These are phyloP conservation scores for Pleurotus eryngii DNA, from an alignment of 768 basidiomycete species.

Conservation along the genomic window DNA sequence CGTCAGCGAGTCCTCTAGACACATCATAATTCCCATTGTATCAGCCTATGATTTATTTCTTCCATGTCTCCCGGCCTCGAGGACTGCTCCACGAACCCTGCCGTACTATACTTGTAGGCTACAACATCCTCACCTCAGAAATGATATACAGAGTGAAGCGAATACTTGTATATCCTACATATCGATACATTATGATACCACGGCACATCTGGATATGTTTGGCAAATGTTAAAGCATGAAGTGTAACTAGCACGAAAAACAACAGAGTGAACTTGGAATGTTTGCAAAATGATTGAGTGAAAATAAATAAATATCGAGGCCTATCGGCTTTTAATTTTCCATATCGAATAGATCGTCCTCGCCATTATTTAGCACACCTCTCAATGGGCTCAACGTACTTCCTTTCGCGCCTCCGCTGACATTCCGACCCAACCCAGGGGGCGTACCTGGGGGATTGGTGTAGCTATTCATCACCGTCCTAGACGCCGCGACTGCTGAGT, in stretches of 20 bases:
- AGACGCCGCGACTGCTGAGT: neutral
- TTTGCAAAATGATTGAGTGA: neutral
- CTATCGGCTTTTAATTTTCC: neutral
- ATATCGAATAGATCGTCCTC: slow-evolving; percentile 5
- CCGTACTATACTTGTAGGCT: too few species aligned
- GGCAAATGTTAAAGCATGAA: too few species aligned
- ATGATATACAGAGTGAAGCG: too few species aligned
- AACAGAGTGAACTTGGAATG: neutral
- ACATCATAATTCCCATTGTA: neutral
- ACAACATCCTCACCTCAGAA: too few species aligned
- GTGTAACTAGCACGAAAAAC: neutral
- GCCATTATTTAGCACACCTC: neutral
- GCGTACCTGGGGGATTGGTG: neutral
- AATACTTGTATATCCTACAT: neutral
- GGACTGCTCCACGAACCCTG: too few species aligned
- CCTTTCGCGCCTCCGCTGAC: neutral
- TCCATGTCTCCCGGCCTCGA: too few species aligned
- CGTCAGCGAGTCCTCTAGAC: neutral
- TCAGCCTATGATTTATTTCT: neutral
- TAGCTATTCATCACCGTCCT: neutral
- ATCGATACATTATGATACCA: neutral
- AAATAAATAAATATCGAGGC: neutral
- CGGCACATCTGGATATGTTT: too few species aligned
- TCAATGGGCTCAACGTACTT: neutral
- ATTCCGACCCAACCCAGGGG: neutral